phyloP scores from a whole-genome alignment of 768 basidiomycete genomes.

The Cystobasidium tubakii region DNA sequence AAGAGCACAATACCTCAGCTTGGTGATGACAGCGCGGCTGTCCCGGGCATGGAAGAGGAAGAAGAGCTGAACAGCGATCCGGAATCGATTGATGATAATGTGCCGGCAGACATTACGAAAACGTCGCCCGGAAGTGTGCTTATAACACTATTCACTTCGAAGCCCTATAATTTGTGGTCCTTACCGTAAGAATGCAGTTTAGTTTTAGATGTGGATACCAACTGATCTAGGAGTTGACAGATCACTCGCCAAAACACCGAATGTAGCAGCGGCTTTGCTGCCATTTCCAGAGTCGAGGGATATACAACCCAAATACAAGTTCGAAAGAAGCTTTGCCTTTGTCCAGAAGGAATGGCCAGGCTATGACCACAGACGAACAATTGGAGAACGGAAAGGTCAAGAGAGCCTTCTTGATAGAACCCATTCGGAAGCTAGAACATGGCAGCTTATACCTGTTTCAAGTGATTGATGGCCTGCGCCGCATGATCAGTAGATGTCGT shows the following conservation, averaged over 20 bases:
- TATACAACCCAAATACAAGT: constrained; percentile 25
- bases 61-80: constrained; percentile 30
- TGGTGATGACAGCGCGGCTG: background rate
- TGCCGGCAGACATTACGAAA: background rate
- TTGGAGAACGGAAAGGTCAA: constrained; percentile 30
- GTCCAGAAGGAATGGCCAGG: constrained; percentile 27
- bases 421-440: constrained; percentile 12
- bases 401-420: constrained; percentile 19
- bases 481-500: background rate
- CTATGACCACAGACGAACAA: constrained; percentile 35
- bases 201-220: background rate
- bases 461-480: background rate
- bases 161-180: constrained; percentile 36
- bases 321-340: constrained; percentile 36
- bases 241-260: constrained; percentile 36
- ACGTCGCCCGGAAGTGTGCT: constrained; percentile 12
- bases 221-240: constrained; percentile 13
- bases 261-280: constrained; percentile 17
- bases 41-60: background rate
- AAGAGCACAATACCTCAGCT: background rate
- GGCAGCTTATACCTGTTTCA: constrained; percentile 5
- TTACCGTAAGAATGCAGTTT: constrained; percentile 23
- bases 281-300: constrained; percentile 23
- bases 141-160: constrained; percentile 30
- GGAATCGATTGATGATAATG: constrained; percentile 5